Percentiles rank a stretch among this genome's conserved stretches.
phyloP scores from a whole-genome alignment of 176 grass and related monocot species.

The Echinochloa phyllopogon region DNA sequence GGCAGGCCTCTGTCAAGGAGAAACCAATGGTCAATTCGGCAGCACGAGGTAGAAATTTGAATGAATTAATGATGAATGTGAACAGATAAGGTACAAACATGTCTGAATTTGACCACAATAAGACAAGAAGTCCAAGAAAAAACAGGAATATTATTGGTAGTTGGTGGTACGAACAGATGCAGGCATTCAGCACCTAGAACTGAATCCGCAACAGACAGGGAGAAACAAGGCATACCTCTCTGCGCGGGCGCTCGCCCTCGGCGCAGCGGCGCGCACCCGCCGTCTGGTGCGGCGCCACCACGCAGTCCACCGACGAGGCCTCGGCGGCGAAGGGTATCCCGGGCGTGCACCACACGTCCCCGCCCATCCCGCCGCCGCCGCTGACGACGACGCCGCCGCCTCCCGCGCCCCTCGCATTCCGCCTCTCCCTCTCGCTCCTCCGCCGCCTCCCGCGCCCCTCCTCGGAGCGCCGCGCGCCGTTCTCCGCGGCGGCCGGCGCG shows the following conservation, averaged over 20 bases:
- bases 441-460: slow-evolving; percentile 57
- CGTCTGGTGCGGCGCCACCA: slow-evolving; percentile 65
- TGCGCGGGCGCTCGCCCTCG: slow-evolving; percentile 55
- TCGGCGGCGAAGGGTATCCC: slow-evolving; percentile 81
- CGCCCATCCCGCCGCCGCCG: slow-evolving; percentile 17
- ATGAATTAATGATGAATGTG: slow-evolving; percentile 24
- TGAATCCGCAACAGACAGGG: not conserved
- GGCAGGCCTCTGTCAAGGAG: slow-evolving; percentile 36
- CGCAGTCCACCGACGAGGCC: slow-evolving; percentile 82
- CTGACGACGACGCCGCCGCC: not conserved
- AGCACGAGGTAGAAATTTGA: slow-evolving; percentile 18
- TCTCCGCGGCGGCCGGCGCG: slow-evolving; percentile 22
- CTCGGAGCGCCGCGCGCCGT: slow-evolving; percentile 24
- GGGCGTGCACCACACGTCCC: slow-evolving; percentile 87
- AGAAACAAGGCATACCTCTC: slow-evolving; percentile 58
- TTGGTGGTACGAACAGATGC: not conserved
- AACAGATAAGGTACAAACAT: not conserved
- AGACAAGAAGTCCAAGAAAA: not conserved
- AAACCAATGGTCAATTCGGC: slow-evolving; percentile 23
- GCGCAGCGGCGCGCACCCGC: slow-evolving; percentile 31
- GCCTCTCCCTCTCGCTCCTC: slow-evolving; percentile 55
- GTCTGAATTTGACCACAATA: not conserved
- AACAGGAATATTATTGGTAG: not conserved
- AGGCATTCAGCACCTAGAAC: not conserved
- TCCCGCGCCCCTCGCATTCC: slow-evolving; percentile 44